Evolutionary conservation across 1,139 yeast species (phyloP), one percentile per base, ranked within the genome.

Genomic region (Nakaseomyces kungkrabaensis): DNA sequence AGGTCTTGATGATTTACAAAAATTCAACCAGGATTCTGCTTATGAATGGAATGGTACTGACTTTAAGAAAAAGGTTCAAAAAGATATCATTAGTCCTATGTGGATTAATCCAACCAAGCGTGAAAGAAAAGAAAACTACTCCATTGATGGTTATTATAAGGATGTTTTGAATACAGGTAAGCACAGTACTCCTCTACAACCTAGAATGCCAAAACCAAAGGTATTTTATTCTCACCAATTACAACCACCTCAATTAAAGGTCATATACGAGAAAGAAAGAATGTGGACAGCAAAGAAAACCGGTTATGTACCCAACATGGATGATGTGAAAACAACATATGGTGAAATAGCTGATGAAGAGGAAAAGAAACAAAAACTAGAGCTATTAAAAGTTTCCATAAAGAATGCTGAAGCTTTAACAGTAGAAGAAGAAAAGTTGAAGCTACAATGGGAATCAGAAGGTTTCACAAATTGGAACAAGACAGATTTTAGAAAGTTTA

Each of bases 1-100:
- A 45, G 97, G 97, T 22, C 72, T 92, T 43, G 97, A 92, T 62
- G 97, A 92, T 62, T 71, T 92, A 52, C 97, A 90, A 63, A 87
- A 87, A 63, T 89, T 92, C 61, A 64, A 64, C 45, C 67, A 65
- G 53, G 77, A 74, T 46, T 82, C 89, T 1, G 89, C 86, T 6
- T 85, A 85, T 65, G 92, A 85, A 66, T 85, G 95, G 95, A 82
- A 85, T 65, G 95, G 95, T 46, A 81, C 82, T 55, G 84, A 82
- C 60, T 85, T 84, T 69, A 82, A 82, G 66, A 84, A 83, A 72
- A 82, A 81, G 57, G 75, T 74, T 37, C 68, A 71, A 45, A 65
- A 74, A 40, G 71, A 73, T 24, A 69, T 72, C 31, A 60, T 69
- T 29, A 66, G 65, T 40, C 64, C 65, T 3, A 43, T 73, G 55